Conservation (phyloP, 495 filamentous ascomycete species). For the Podospora australis region DNA sequence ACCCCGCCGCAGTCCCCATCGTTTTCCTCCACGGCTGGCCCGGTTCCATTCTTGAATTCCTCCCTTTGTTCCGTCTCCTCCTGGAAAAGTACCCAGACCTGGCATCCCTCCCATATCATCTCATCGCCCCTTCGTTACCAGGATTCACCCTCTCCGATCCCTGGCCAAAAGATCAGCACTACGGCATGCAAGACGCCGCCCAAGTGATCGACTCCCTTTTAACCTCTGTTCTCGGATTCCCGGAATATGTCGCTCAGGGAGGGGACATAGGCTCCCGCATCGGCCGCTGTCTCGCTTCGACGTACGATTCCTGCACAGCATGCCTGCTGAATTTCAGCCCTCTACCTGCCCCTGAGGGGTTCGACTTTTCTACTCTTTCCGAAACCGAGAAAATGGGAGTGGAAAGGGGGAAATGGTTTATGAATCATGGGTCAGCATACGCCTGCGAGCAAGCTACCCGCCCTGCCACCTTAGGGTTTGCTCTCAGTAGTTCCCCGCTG, state of each 20-base stretch:
- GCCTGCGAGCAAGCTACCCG: conserved; percentile 49
- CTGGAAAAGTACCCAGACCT: conserved; percentile 43
- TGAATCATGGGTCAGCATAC: conserved; percentile 42
- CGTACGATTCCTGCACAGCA: conserved; percentile 30
- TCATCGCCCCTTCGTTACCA: conserved; percentile 59
- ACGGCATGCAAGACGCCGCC: conserved; percentile 35
- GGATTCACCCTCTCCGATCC: conserved; percentile 55
- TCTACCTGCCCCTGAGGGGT: neutral
- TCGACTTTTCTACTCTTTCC: conserved; percentile 5
- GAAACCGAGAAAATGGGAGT: conserved; percentile 9
- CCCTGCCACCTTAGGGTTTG: conserved; percentile 55
- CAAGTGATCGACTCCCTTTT: conserved; percentile 51
- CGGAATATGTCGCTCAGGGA: conserved; percentile 55
- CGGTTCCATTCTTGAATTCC: conserved; percentile 56
- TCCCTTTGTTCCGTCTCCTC: conserved; percentile 35
- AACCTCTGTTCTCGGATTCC: conserved; percentile 47
- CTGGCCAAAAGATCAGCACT: conserved; percentile 45
- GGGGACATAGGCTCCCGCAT: conserved; percentile 55
- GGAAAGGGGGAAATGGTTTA: conserved; percentile 11
- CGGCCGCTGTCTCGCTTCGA: conserved; percentile 36
- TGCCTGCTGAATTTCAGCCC: conserved; percentile 26
- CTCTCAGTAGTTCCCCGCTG: conserved; percentile 48
- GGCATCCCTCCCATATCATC: conserved; percentile 51
- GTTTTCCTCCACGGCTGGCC: conserved; percentile 42
- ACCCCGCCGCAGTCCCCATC: conserved; percentile 53